Evolutionary conservation across 129 eudicot genomes (phyloP).

Genomic region (Chrysanthemum seticuspe): DNA sequence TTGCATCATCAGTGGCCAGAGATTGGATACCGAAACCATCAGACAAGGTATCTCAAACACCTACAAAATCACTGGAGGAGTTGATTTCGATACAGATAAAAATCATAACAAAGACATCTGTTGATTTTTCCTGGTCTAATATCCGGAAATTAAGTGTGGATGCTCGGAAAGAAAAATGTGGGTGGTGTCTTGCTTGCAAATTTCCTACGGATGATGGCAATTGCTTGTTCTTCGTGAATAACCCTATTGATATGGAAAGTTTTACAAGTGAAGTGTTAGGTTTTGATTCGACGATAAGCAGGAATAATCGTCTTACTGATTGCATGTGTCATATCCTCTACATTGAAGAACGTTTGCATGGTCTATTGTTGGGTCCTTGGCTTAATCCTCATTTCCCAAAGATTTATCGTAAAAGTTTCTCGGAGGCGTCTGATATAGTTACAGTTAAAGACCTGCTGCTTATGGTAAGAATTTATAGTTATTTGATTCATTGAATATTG

Average conservation of each 20-base stretch:
- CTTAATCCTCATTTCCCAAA: constrained; percentile 57
- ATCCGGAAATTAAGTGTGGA: constrained; percentile 40
- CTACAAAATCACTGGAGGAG: constrained; percentile 58
- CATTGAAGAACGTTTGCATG: constrained; percentile 87
- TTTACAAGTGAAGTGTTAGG: constrained; percentile 49
- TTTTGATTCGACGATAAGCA: constrained; percentile 36
- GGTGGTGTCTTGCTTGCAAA: constrained; percentile 85
- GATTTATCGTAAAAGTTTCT: constrained; percentile 56
- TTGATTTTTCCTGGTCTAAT: constrained; percentile 77
- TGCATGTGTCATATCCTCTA: constrained; percentile 62
- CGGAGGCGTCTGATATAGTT: constrained; percentile 40
- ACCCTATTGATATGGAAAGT: constrained; percentile 37
- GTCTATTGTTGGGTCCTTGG: constrained; percentile 95
- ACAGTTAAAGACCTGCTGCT: constrained; percentile 57
- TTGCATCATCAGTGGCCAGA: constrained; percentile 60
- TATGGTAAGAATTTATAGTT: constrained; percentile 40
- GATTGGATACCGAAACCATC: constrained; percentile 55
- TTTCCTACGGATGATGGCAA: constrained; percentile 70
- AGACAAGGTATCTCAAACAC: constrained; percentile 43
- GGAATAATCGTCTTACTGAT: constrained; percentile 61
- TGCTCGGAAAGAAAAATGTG: constrained; percentile 84
- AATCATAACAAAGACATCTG: constrained; percentile 48
- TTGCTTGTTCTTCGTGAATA: constrained; percentile 59
- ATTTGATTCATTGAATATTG: background rate
- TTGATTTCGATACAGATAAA: constrained; percentile 65